These are phyloP conservation scores for Ligustrum vulgare DNA, from an alignment of 257 asterid species.

Conservation along the genomic window DNA sequence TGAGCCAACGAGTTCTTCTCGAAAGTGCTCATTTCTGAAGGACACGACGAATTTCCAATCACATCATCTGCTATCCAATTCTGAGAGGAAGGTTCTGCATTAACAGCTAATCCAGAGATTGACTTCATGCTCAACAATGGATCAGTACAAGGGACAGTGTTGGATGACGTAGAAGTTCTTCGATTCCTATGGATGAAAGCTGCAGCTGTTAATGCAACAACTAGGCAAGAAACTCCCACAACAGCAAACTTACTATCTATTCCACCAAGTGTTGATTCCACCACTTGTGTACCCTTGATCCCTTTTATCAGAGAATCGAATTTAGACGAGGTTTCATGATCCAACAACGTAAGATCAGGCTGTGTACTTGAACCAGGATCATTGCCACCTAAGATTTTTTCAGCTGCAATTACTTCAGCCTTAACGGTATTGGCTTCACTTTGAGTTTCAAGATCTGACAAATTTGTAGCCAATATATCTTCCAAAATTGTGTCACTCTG, in stretches of 20 bases:
- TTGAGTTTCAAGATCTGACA: conserved; percentile 23
- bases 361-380: conserved; percentile 4
- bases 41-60: conserved; percentile 33
- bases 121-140: conserved; percentile 21
- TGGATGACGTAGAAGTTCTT: conserved; percentile 9
- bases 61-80: conserved; percentile 37
- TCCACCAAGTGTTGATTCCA: conserved; percentile 18
- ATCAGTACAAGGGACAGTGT: conserved; percentile 8
- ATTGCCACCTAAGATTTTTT: neutral
- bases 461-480: conserved; percentile 18
- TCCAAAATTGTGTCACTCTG: neutral
- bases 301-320: conserved; percentile 10
- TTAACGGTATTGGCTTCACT: conserved; percentile 18
- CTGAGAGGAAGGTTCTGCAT: conserved; percentile 27
- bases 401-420: conserved; percentile 22
- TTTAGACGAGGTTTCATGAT: conserved; percentile 22
- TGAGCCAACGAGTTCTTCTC: conserved; percentile 37
- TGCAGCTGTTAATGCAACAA: conserved; percentile 40
- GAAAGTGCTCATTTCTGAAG: conserved; percentile 81
- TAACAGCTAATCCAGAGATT: neutral
- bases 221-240: conserved; percentile 28
- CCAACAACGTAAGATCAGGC: conserved; percentile 21
- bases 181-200: conserved; percentile 24
- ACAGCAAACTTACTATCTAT: conserved; percentile 11
- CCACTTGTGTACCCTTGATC: conserved; percentile 2